Evolutionary conservation across 495 filamentous ascomycete species (phyloP).

Genomic region (Hypomontagnella monticulosa): DNA sequence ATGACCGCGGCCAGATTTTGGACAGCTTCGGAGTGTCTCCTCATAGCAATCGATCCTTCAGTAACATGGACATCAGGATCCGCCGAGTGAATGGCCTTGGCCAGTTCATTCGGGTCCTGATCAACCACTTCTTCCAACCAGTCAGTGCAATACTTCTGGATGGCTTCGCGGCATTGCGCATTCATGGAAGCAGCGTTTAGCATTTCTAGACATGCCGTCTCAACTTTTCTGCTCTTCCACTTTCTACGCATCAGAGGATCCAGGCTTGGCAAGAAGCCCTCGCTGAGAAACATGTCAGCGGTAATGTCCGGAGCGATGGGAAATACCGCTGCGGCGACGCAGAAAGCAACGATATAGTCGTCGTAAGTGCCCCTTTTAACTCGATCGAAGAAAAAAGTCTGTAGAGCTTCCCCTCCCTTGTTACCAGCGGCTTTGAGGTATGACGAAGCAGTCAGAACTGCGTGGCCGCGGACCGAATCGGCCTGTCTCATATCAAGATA

Average conservation of each 20-base stretch:
- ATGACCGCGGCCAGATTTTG: slow-evolving; percentile 82
- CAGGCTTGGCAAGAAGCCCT: slow-evolving; percentile 78
- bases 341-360: slow-evolving; percentile 80
- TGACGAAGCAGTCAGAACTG: slow-evolving; percentile 77
- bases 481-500: slow-evolving; percentile 81
- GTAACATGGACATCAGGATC: slow-evolving; percentile 50
- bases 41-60: slow-evolving; percentile 58
- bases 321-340: slow-evolving; percentile 85
- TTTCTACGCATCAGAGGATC: slow-evolving; percentile 76
- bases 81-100: slow-evolving; percentile 56
- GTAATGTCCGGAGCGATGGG: slow-evolving; percentile 78
- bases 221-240: slow-evolving; percentile 78
- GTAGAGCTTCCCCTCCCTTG: slow-evolving; percentile 69
- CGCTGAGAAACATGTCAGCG: slow-evolving; percentile 79
- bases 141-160: slow-evolving; percentile 79
- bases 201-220: slow-evolving; percentile 84
- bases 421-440: slow-evolving; percentile 81
- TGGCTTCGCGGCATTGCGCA: slow-evolving; percentile 76
- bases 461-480: slow-evolving; percentile 73
- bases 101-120: slow-evolving; percentile 68
- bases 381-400: slow-evolving; percentile 68
- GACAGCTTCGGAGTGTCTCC: slow-evolving; percentile 60
- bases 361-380: slow-evolving; percentile 62
- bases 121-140: slow-evolving; percentile 85
- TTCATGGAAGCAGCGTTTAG: slow-evolving; percentile 91